Base-by-base conservation (phyloP, 352 stramenopile species). In the Phytophthora tubulina region DNA sequence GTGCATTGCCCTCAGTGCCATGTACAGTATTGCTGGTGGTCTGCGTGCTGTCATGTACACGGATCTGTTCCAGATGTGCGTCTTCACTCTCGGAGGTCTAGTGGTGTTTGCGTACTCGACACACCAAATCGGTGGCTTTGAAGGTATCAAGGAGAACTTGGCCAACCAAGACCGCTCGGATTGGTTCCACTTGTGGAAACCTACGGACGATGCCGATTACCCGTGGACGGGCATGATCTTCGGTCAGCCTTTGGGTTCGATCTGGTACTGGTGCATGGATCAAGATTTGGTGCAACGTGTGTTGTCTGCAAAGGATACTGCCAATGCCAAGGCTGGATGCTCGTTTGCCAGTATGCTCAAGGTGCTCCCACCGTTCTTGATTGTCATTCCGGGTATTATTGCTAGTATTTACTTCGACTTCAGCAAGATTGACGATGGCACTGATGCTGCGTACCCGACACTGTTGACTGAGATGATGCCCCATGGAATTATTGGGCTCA, bases 231-330 rank as follows among this genome's bases (percentile, higher is more conserved):
- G 84, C 53, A 90, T 91, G 80, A 75, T 92, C 45, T 85, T 92
- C 30, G 84, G 84, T 4, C 81, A 89, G 58, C 82, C 80, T 21
- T 65, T 90, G 9, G 81, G 82, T 8, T 88, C 79, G 10, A 81
- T 89, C 44, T 92, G 83, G 82, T 90, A 92, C 67, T 92, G 84
- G 84, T 90, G 84, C 61, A 89, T 92, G 79, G 82, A 92, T 59
- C 84, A 92, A 41, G 82, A 90, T 38, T 62, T 92, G 4, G 83
- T 92, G 36, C 84, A 92, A 70, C 84, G 84, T 48, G 76, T 88
- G 51, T 61, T 92, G n/a, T 88, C 84, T 15, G 81, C 84, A n/a
- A 90, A 90, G 53, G 81, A 92, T 66, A 85, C 81, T 5, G 75
- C 81, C 11, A 83, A 92, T 52, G 80, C 82, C 8, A 89, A 92